A percentile compares a stretch with the other conserved stretches of the same genome.
Conservation (phyloP, 495 filamentous ascomycete genomes). For the Penicillium fimorum region DNA sequence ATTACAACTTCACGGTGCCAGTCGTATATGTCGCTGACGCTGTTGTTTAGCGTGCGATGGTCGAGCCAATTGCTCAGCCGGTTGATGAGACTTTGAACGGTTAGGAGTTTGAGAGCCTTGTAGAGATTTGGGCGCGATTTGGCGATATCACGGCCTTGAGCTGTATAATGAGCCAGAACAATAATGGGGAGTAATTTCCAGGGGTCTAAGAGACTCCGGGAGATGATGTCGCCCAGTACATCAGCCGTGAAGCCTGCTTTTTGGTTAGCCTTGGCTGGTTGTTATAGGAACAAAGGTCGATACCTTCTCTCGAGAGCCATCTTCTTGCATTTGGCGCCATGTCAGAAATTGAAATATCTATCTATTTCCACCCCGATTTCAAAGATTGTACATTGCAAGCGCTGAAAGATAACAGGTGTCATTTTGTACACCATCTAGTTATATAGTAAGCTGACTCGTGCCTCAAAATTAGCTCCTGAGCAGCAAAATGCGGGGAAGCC, state of each 20-base stretch:
- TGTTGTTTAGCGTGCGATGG: constrained; percentile 58
- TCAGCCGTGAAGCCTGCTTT: constrained; percentile 60
- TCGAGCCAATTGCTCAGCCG: constrained; percentile 52
- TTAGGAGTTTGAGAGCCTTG: constrained; percentile 26
- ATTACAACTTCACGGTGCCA: constrained; percentile 69
- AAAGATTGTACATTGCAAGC: background rate
- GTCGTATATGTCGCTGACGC: constrained; percentile 58
- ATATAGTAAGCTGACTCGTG: constrained; percentile 2
- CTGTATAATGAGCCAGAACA: constrained; percentile 57
- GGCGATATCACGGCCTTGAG: constrained; percentile 51
- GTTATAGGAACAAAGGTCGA: background rate
- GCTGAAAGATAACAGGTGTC: background rate
- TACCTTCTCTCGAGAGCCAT: constrained; percentile 40
- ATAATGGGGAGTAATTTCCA: constrained; percentile 55
- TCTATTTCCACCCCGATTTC: too few relatives aligned
- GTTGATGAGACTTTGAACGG: constrained; percentile 46
- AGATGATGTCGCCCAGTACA: constrained; percentile 52
- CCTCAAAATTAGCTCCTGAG: constrained; percentile 6
- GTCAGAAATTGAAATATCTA: background rate
- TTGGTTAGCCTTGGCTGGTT: constrained; percentile 3
- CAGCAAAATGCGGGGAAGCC: constrained; percentile 28
- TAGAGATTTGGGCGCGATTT: constrained; percentile 43
- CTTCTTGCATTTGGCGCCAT: constrained; percentile 25
- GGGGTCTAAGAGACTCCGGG: constrained; percentile 58
- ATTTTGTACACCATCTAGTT: background rate